A percentile compares a stretch with the other conserved stretches of the same genome.
These are phyloP conservation scores for Yamadazyma conglobata DNA, from an alignment of 1,139 yeast genomes.

Conservation along the genomic window DNA sequence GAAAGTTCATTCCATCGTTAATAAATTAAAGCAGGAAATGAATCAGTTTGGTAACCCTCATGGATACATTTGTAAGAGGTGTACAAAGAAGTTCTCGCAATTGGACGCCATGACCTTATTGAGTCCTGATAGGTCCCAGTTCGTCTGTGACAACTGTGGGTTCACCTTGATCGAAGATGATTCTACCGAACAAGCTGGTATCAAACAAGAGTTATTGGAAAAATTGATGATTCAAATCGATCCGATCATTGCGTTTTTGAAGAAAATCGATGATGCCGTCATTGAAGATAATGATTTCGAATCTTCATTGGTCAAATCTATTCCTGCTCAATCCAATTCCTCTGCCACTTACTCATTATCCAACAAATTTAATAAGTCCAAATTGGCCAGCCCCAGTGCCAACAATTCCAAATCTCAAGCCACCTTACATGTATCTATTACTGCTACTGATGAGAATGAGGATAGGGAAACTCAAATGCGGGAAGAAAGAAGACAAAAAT, in stretches of 20 bases:
- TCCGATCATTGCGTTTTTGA: slow-evolving; percentile 79
- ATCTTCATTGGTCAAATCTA: slow-evolving; percentile 67
- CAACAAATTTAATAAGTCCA: slow-evolving; percentile 29
- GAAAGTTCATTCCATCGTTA: slow-evolving; percentile 89
- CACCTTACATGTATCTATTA: slow-evolving; percentile 84
- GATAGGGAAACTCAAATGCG: slow-evolving; percentile 62
- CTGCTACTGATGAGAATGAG: slow-evolving; percentile 83
- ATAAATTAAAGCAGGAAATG: slow-evolving; percentile 74
- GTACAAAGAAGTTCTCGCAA: slow-evolving; percentile 77
- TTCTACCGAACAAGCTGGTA: slow-evolving; percentile 74
- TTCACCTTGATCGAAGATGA: slow-evolving; percentile 82
- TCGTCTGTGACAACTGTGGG: slow-evolving; percentile 82
- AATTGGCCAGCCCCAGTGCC: slow-evolving; percentile 30
- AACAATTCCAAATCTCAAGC: slow-evolving; percentile 52
- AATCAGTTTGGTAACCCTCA: slow-evolving; percentile 83
- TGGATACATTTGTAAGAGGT: slow-evolving; percentile 87
- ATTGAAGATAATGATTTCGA: slow-evolving; percentile 90
- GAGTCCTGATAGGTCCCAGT: slow-evolving; percentile 76
- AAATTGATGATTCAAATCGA: slow-evolving; percentile 85
- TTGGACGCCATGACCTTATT: slow-evolving; percentile 82
- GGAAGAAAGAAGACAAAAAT: slow-evolving; percentile 66
- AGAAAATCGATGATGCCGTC: slow-evolving; percentile 78
- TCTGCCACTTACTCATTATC: slow-evolving; percentile 58
- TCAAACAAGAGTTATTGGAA: slow-evolving; percentile 80
- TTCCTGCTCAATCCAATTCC: slow-evolving; percentile 78